phyloP scores from a whole-genome alignment of 2,329 filamentous ascomycete species.

The Fusarium chaquense region DNA sequence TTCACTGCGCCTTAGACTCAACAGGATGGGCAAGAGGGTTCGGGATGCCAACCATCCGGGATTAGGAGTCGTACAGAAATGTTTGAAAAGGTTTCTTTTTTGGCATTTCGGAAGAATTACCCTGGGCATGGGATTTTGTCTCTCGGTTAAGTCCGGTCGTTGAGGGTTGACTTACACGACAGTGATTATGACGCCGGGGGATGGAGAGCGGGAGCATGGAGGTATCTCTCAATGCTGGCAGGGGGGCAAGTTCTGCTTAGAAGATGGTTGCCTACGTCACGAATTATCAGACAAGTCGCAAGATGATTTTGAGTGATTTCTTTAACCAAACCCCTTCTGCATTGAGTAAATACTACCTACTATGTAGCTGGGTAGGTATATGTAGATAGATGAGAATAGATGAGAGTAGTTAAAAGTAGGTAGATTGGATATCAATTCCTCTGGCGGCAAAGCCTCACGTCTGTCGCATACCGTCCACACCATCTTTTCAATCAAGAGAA shows the following conservation, averaged over 20 bases:
- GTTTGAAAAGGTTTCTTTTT: constrained; percentile 13
- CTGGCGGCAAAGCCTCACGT: constrained; percentile 18
- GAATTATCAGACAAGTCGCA: constrained; percentile 2
- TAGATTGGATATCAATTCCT: constrained; percentile 23
- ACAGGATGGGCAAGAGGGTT: neutral
- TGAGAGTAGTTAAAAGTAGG: constrained; percentile 6
- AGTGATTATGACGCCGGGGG: constrained; percentile 18
- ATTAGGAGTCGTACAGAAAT: constrained; percentile 16
- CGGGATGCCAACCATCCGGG: constrained; percentile 12
- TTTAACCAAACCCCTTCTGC: constrained; percentile 25
- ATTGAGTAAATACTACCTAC: constrained; percentile 16
- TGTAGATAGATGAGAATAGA: constrained; percentile 7
- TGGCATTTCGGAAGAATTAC: constrained; percentile 30
- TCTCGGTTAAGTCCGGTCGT: constrained; percentile 37
- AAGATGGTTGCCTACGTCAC: constrained; percentile 30
- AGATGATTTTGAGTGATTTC: constrained; percentile 20
- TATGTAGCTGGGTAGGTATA: constrained; percentile 11
- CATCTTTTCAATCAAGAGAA: constrained; percentile 19
- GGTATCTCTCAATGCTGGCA: constrained; percentile 1
- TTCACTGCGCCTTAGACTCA: constrained; percentile 13
- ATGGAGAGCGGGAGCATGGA: neutral
- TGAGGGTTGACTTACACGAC: constrained; percentile 33
- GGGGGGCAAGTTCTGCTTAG: constrained; percentile 25
- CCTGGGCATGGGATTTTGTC: constrained; percentile 19
- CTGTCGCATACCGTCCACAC: constrained; percentile 35